Base-by-base conservation (phyloP, 805 yeast species). In the Sugiyamaella qingdaonensis region DNA sequence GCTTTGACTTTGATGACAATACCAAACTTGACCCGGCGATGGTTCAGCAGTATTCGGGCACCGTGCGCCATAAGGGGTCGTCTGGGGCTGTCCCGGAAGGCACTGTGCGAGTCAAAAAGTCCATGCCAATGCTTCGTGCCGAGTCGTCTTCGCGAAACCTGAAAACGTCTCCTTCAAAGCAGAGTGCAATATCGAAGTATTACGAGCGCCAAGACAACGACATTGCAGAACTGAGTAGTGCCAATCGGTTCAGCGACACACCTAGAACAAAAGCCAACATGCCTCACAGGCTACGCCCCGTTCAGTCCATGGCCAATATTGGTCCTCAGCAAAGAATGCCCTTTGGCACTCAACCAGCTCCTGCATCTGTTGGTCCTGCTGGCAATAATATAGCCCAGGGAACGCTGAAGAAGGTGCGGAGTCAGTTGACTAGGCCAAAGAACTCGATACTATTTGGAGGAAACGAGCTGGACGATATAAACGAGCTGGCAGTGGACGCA, bases 401-500 rank as follows among this genome's bases (percentile, higher is more conserved):
- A 47, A 31, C 46, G 34, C 34, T 42, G 53, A 7, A 47, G 35
- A 39, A 54, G 54, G 24, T 39, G 13, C 16, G 43, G 10, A 32
- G 48, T 3, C 48, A 29, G n/a, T 18, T 45, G 21, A 14, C 34
- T 10, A 48, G 49, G 16, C 48, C 50, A 27, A 32, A 48, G 29
- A 47, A 53, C 39, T 39, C 43, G 19, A 49, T 49, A 32, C 54
- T 48, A 32, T 64, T 65, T 8, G 64, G 58, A 36, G 67, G 68
- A 2, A 31, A 56, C n/a, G 68, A 65, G 46, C 51, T 65, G 45
- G 69, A 65, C 46, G 31, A 47, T 10, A 49, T 65, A 10, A 60
- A 57, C 19, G 67, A 63, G 45, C 58, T 64, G 39, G 54, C 59
- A 2, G 52, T 58, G 4, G 52, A 58, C 46, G 37, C 33, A 2